Percentiles rank a stretch among this genome's conserved stretches.
These are phyloP conservation scores for Sporothrix inflata DNA, from an alignment of 2,329 filamentous ascomycete genomes.

Conservation along the genomic window DNA sequence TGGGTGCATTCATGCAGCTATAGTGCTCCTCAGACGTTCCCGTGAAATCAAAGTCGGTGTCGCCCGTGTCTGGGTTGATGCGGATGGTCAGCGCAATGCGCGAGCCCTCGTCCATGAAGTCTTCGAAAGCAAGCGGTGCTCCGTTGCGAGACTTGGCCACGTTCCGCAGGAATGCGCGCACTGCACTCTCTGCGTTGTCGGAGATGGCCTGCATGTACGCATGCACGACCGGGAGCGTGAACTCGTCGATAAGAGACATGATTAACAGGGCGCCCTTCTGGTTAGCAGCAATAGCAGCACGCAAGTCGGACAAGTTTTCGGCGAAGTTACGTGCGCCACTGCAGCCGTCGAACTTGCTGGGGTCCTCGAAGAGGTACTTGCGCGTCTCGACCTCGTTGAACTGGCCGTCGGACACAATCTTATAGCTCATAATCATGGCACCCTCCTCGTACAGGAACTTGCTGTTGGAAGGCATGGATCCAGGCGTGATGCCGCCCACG, in stretches of 20 bases:
- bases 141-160: conserved; percentile 58
- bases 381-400: conserved; percentile 71
- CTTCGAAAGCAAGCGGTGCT: conserved; percentile 39
- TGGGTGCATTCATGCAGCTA: conserved; percentile 33
- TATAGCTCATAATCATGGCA: conserved; percentile 44
- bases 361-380: conserved; percentile 46
- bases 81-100: conserved; percentile 41
- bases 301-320: conserved; percentile 75
- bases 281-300: conserved; percentile 75
- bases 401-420: conserved; percentile 43
- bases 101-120: conserved; percentile 49
- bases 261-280: conserved; percentile 76
- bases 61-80: conserved; percentile 40
- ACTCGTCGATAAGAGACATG: conserved; percentile 70
- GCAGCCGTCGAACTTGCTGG: conserved; percentile 44
- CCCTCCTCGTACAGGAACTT: conserved; percentile 50
- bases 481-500: conserved; percentile 79
- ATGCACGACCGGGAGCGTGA: conserved; percentile 68
- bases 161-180: conserved; percentile 69
- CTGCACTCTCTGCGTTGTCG: conserved; percentile 72
- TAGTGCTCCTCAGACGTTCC: conserved; percentile 39
- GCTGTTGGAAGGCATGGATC: conserved; percentile 46
- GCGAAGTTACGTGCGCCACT: conserved; percentile 46
- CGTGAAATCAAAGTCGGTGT: conserved; percentile 44
- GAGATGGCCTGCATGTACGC: conserved; percentile 82